A percentile compares a stretch with the other conserved stretches of the same genome.
phyloP scores from a whole-genome alignment of 345 rosid species.

The Syzygium oleosum region DNA sequence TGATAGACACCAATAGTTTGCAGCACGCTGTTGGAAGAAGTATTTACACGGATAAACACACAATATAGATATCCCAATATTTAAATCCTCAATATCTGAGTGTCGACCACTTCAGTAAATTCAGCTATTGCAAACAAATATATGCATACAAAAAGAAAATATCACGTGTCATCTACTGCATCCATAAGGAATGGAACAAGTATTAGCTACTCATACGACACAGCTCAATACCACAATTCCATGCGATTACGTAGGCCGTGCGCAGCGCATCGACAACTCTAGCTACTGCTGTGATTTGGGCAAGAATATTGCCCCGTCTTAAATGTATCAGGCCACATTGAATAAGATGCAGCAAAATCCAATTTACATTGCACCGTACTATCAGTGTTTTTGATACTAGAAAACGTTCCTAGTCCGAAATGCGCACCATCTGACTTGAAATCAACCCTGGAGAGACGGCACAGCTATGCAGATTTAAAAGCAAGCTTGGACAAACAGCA shows the following conservation, averaged over 20 bases:
- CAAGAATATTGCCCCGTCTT: background rate
- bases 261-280: background rate
- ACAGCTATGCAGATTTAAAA: background rate
- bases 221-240: background rate
- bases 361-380: background rate
- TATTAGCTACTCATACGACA: background rate
- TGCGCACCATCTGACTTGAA: background rate
- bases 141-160: background rate
- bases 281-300: background rate
- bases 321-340: background rate
- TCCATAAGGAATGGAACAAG: background rate
- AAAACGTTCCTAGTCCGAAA: background rate
- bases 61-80: background rate
- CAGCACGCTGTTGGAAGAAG: background rate
- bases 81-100: background rate
- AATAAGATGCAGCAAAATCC: background rate
- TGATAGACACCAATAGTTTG: background rate
- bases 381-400: background rate
- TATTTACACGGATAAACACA: background rate
- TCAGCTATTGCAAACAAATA: background rate
- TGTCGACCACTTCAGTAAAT: background rate
- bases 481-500: background rate
- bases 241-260: background rate
- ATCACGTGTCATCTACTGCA: background rate
- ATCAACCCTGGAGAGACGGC: background rate